Conservation (phyloP, 345 rosid species). For the Eucalyptus pumila region DNA sequence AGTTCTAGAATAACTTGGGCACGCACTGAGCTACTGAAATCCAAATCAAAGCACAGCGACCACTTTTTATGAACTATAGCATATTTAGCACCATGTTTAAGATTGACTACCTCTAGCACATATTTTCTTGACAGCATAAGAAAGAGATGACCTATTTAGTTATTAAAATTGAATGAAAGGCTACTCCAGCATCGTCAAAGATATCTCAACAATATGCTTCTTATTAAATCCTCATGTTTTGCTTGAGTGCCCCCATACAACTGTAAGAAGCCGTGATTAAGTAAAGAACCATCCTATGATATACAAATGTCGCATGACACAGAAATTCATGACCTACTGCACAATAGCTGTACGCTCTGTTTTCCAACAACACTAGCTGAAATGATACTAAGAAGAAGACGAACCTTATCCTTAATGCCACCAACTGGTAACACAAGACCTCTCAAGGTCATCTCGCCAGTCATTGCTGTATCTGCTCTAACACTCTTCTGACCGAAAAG, state of each 20-base stretch:
- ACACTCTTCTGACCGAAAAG: slow-evolving; percentile 72
- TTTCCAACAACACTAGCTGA: background rate
- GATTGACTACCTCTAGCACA: background rate
- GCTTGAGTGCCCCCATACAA: background rate
- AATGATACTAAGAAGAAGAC: background rate
- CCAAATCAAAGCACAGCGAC: background rate
- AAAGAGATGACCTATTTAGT: background rate
- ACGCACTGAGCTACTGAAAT: background rate
- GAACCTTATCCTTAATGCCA: slow-evolving; percentile 93
- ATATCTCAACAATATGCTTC: background rate
- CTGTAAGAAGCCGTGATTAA: background rate
- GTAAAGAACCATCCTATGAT: background rate
- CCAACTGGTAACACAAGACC: slow-evolving; percentile 98
- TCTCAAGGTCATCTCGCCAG: slow-evolving; percentile 97
- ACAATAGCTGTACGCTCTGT: background rate
- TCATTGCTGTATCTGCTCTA: slow-evolving; percentile 99
- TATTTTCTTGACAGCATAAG: background rate
- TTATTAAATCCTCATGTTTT: background rate
- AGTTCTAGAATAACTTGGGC: background rate
- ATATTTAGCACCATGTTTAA: background rate
- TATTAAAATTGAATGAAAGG: background rate
- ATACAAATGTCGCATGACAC: background rate
- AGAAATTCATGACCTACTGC: background rate
- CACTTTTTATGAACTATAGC: background rate
- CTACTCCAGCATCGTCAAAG: background rate